A percentile compares a stretch with the other conserved stretches of the same genome.
Evolutionary conservation across 129 eudicot species (phyloP).

Genomic region (Erigeron canadensis): DNA sequence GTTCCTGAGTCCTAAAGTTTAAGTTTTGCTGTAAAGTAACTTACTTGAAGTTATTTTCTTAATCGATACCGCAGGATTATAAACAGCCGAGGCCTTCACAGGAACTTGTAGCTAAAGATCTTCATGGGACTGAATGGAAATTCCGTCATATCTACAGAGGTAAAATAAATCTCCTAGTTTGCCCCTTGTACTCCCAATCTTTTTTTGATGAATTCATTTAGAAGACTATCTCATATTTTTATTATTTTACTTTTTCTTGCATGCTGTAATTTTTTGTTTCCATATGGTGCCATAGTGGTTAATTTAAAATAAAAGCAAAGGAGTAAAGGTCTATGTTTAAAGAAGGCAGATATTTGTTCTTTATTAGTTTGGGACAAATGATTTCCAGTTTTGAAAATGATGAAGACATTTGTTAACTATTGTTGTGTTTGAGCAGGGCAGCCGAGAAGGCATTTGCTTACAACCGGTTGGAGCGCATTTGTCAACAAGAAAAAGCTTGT

Average conservation of each 20-base stretch:
- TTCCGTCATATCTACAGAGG: conserved; percentile 94
- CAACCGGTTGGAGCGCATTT: conserved; percentile 98
- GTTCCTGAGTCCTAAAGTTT: neutral
- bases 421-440: conserved; percentile 57
- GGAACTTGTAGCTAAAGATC: conserved; percentile 91
- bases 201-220: neutral
- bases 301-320: neutral
- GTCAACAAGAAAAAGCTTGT: conserved; percentile 95
- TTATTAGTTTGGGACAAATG: neutral
- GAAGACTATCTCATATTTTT: neutral
- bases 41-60: neutral
- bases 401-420: neutral
- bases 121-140: conserved; percentile 89
- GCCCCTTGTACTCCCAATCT: neutral
- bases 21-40: neutral
- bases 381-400: neutral
- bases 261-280: neutral
- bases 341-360: neutral
- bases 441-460: conserved; percentile 92
- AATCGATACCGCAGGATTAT: conserved; percentile 53
- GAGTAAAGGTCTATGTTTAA: neutral
- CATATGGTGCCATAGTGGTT: neutral
- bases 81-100: conserved; percentile 93
- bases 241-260: neutral
- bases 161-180: conserved; percentile 8